Percentiles rank a stretch among this genome's conserved stretches.
phyloP scores from a whole-genome alignment of 2,329 filamentous ascomycete genomes.

The Didymella exigua region DNA sequence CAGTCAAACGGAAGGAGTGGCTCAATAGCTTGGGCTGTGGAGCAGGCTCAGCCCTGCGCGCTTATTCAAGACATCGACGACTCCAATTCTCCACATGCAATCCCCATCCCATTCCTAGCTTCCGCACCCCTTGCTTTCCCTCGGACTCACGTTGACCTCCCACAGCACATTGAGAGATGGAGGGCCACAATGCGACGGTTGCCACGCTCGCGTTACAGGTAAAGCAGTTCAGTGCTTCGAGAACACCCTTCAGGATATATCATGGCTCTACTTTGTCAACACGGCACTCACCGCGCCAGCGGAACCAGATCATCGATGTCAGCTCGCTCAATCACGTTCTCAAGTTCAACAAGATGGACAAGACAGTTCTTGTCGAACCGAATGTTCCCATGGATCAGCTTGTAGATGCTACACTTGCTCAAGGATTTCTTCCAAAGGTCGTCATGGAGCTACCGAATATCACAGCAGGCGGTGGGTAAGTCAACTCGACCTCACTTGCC shows the following conservation, averaged over 20 bases:
- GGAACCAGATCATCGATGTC: conserved; percentile 55
- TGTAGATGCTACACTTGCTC: conserved; percentile 60
- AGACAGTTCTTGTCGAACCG: conserved; percentile 64
- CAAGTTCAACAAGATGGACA: conserved; percentile 48
- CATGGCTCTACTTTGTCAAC: conserved; percentile 64
- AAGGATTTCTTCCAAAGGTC: conserved; percentile 65
- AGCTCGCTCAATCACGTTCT: conserved; percentile 56
- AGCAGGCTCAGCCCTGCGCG: conserved; percentile 33
- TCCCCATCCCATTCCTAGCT: conserved; percentile 3
- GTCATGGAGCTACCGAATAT: conserved; percentile 76
- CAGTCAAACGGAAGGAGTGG: conserved; percentile 16
- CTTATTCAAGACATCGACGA: conserved; percentile 23
- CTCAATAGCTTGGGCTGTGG: conserved; percentile 24
- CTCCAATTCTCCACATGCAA: conserved; percentile 10
- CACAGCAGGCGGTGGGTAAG: conserved; percentile 65
- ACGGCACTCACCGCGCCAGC: conserved; percentile 50
- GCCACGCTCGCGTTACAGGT: conserved; percentile 44
- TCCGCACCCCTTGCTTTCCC: background rate
- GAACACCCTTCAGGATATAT: conserved; percentile 60
- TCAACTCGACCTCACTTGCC: background rate
- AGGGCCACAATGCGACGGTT: conserved; percentile 35
- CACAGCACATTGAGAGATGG: conserved; percentile 24
- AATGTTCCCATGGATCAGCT: conserved; percentile 72
- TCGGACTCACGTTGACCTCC: too few relatives aligned
- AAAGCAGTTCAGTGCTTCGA: conserved; percentile 52